A percentile compares a stretch with the other conserved stretches of the same genome.
These are phyloP conservation scores for Rugonectria rugulosa DNA, from an alignment of 2,329 filamentous ascomycete species.

Conservation along the genomic window DNA sequence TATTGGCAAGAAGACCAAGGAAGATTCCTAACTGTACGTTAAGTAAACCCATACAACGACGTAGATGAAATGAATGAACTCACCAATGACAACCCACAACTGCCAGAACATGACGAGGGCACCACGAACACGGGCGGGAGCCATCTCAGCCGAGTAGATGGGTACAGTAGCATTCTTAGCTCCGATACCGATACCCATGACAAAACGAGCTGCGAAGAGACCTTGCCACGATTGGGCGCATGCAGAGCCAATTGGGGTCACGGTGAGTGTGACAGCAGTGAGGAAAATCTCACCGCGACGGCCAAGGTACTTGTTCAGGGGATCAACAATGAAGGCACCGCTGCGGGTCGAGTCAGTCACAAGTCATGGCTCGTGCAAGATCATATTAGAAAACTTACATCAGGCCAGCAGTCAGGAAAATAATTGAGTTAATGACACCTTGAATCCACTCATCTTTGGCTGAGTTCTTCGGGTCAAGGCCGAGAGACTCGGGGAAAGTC, in stretches of 20 bases:
- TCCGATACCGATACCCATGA: constrained; percentile 74
- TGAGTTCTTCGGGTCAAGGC: constrained; percentile 39
- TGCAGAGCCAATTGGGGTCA: constrained; percentile 51
- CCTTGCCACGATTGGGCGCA: constrained; percentile 71
- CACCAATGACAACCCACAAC: constrained; percentile 44
- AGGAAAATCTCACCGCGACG: constrained; percentile 73
- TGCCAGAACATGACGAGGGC: constrained; percentile 83
- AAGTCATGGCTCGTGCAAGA: too few species aligned
- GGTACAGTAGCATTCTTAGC: constrained; percentile 71
- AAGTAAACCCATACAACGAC: too few species aligned
- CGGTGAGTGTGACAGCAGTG: constrained; percentile 52
- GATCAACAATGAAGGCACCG: constrained; percentile 52
- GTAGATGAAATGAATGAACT: too few species aligned
- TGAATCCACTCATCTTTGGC: constrained; percentile 55
- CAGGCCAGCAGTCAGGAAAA: constrained; percentile 58
- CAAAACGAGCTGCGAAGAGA: constrained; percentile 70
- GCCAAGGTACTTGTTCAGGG: constrained; percentile 69
- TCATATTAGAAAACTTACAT: constrained; percentile 64
- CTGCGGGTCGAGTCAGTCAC: constrained; percentile 15
- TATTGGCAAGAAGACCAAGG: constrained; percentile 60
- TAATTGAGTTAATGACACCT: constrained; percentile 45
- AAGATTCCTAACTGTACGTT: constrained; percentile 49
- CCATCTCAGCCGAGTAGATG: constrained; percentile 76
- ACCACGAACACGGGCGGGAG: constrained; percentile 71
- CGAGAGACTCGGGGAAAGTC: constrained; percentile 59